Evolutionary conservation across 192 early-diverging fungal genomes (phyloP).

Genomic region (Physocladia obscura): DNA sequence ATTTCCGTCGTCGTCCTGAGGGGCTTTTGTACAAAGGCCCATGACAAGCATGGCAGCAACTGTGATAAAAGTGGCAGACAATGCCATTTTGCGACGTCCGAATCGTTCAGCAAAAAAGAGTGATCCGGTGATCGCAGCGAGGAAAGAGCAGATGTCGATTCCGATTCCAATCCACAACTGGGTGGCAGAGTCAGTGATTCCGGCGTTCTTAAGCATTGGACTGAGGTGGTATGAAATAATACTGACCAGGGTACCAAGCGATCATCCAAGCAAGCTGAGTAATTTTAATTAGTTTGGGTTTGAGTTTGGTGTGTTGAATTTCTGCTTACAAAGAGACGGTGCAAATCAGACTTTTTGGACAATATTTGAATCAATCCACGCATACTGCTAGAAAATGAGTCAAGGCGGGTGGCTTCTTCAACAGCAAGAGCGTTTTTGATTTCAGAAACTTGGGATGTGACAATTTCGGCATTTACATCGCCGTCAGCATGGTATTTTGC

Average conservation of each 20-base stretch:
- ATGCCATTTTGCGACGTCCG: background rate
- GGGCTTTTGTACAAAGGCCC: background rate
- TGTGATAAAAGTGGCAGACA: background rate
- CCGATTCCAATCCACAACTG: background rate
- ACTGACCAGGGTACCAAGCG: background rate
- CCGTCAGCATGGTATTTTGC: conserved; percentile 26
- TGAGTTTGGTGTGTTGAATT: no score
- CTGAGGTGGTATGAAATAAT: background rate
- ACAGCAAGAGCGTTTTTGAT: conserved; percentile 2
- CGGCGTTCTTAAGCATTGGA: background rate
- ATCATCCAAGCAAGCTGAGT: background rate
- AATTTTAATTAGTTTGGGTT: background rate
- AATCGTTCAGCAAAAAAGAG: background rate
- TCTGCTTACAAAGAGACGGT: background rate
- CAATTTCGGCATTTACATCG: conserved; percentile 19
- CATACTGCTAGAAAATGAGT: no score
- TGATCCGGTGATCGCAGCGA: background rate
- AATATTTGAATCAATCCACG: background rate
- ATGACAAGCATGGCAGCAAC: background rate
- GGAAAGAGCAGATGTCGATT: background rate
- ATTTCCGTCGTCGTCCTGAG: no score
- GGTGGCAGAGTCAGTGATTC: background rate
- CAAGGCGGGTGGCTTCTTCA: background rate
- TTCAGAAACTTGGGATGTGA: conserved; percentile 6
- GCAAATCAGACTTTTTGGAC: background rate